A percentile compares a stretch with the other conserved stretches of the same genome.
These are phyloP conservation scores for Porcisia hertigi DNA, from an alignment of 208 protist genomes.

Conservation along the genomic window DNA sequence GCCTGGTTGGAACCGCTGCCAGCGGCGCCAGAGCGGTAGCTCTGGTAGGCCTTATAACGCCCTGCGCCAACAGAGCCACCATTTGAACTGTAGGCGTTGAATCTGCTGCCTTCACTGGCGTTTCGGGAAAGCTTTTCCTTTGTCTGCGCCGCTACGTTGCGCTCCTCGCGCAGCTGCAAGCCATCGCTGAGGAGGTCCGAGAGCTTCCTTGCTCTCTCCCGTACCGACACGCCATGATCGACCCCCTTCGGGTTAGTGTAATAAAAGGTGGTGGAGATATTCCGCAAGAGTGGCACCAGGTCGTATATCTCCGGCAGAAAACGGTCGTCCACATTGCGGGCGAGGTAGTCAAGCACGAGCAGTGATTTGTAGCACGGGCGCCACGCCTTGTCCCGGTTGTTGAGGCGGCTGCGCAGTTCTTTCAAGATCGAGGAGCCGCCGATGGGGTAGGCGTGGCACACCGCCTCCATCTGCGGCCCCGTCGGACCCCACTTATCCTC, in stretches of 20 bases:
- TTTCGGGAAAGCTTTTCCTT: constrained; percentile 65
- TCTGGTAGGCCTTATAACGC: neutral
- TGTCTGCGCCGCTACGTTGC: constrained; percentile 66
- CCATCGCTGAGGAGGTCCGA: constrained; percentile 82
- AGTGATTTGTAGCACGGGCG: constrained; percentile 88
- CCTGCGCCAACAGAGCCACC: too few relatives aligned
- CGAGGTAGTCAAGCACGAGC: constrained; percentile 86
- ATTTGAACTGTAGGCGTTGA: constrained; percentile 15
- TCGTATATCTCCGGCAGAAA: constrained; percentile 74
- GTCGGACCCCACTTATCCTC: constrained; percentile 91
- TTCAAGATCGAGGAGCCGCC: constrained; percentile 73
- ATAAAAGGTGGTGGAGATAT: constrained; percentile 81
- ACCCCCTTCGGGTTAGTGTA: constrained; percentile 86
- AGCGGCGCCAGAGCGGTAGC: constrained; percentile 7
- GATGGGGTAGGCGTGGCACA: constrained; percentile 71
- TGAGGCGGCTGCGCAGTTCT: constrained; percentile 79
- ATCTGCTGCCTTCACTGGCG: constrained; percentile 38
- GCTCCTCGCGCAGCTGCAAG: constrained; percentile 76
- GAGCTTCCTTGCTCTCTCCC: constrained; percentile 84
- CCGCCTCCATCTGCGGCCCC: constrained; percentile 85
- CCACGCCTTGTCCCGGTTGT: constrained; percentile 86
- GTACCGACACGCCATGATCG: constrained; percentile 87
- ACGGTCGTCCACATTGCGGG: constrained; percentile 64
- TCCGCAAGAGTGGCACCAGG: constrained; percentile 63
- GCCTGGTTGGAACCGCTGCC: constrained; percentile 18